Conservation (phyloP, 169 alveolate genomes). For the Sarcocystis neurona region DNA sequence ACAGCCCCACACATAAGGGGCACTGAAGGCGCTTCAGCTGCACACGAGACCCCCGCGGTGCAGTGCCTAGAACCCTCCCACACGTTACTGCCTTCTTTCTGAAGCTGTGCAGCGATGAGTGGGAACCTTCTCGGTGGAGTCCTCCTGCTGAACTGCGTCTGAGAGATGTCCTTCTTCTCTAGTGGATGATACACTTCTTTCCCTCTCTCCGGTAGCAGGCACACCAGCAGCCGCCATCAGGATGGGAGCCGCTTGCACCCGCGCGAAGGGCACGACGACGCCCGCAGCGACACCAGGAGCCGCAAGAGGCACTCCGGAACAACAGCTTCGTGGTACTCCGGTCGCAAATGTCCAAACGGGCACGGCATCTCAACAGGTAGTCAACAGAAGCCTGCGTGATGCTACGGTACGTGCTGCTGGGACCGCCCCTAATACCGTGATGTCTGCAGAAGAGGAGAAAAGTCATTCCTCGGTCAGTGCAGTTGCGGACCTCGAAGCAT, state of each 20-base stretch:
- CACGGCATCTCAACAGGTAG: neutral
- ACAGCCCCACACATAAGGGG: no score
- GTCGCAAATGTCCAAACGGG: neutral
- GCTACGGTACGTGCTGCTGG: neutral
- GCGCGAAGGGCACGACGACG: no score
- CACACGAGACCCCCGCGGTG: no score
- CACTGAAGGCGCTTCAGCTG: no score
- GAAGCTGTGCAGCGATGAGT: no score
- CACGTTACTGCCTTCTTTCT: no score
- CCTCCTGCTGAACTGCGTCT: no score
- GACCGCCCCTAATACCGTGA: neutral
- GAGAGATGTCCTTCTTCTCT: no score
- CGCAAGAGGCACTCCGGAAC: neutral
- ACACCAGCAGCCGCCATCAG: neutral
- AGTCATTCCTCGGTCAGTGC: neutral
- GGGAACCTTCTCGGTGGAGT: no score
- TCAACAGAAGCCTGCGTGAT: neutral
- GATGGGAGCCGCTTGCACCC: constrained; percentile 9
- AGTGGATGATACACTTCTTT: no score
- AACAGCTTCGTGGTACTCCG: neutral
- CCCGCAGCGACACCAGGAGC: no score
- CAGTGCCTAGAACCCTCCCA: no score
- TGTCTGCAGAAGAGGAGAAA: neutral
- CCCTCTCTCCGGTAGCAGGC: neutral
- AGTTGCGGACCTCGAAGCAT: neutral